Percentiles rank a stretch among this genome's conserved stretches.
Conservation (phyloP, 257 asterid genomes). For the Knoxia roxburghii region DNA sequence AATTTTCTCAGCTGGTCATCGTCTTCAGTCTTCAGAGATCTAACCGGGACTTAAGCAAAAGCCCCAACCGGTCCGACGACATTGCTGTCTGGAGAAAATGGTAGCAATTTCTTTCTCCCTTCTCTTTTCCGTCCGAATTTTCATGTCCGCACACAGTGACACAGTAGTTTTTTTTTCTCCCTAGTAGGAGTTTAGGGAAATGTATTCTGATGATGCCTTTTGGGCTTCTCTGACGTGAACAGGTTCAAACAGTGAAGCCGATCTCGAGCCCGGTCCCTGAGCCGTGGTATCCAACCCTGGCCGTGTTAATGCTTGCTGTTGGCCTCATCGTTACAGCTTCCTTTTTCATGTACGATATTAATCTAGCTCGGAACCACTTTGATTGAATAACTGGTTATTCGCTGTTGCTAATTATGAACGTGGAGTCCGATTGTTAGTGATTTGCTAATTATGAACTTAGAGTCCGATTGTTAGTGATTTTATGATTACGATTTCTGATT, state of each 20-base stretch:
- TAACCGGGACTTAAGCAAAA: background rate
- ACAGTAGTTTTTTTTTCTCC: too few species aligned
- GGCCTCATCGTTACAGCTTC: slow-evolving; percentile 82
- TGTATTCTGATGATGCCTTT: background rate
- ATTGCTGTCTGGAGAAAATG: background rate
- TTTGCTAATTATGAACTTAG: background rate
- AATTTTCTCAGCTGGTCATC: background rate
- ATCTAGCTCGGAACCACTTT: background rate
- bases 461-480: background rate
- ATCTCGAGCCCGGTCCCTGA: slow-evolving; percentile 90
- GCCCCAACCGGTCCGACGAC: background rate
- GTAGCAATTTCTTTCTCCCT: background rate
- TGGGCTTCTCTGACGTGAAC: background rate
- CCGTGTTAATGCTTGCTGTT: slow-evolving; percentile 65
- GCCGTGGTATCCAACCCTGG: slow-evolving; percentile 81
- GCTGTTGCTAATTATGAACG: too few species aligned
- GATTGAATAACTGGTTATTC: background rate
- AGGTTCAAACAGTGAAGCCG: slow-evolving; percentile 75
- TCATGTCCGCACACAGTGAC: background rate
- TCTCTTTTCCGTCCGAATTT: background rate
- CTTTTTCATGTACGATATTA: slow-evolving; percentile 66
- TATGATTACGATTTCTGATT: background rate
- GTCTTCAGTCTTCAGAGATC: slow-evolving; percentile 5
- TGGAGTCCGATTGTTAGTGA: too few species aligned
- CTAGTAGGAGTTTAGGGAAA: too few species aligned